These are phyloP conservation scores for Deinandra increscens DNA, from an alignment of 129 eudicot species.

Conservation along the genomic window DNA sequence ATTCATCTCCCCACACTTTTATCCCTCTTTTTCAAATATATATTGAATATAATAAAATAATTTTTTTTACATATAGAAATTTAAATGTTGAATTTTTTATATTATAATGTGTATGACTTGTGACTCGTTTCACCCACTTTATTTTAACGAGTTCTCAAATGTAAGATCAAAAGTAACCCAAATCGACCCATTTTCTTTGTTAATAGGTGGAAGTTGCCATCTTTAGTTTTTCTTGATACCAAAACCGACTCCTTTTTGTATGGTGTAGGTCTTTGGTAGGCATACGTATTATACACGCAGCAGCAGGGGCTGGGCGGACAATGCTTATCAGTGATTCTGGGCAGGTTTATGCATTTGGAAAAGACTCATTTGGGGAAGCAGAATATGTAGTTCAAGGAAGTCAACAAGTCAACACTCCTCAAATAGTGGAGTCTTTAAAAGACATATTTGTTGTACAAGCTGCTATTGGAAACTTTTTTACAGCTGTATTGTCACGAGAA, in stretches of 20 bases:
- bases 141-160: not conserved
- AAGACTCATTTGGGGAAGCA: slow-evolving; percentile 88
- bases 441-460: slow-evolving; percentile 93
- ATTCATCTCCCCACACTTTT: not conserved
- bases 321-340: slow-evolving; percentile 86
- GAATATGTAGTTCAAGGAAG: slow-evolving; percentile 81
- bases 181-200: not conserved
- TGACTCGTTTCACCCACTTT: not conserved
- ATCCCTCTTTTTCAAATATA: not conserved
- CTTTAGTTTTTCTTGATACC: not conserved
- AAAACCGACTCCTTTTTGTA: not conserved
- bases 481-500: slow-evolving; percentile 87
- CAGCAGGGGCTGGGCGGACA: slow-evolving; percentile 95
- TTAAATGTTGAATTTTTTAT: not conserved
- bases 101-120: not conserved
- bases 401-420: slow-evolving; percentile 65
- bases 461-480: slow-evolving; percentile 94
- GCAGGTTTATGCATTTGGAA: slow-evolving; percentile 84
- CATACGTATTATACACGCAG: slow-evolving; percentile 83
- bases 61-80: not conserved
- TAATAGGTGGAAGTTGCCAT: not conserved
- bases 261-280: slow-evolving; percentile 77
- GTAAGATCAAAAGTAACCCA: not conserved
- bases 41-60: not conserved
- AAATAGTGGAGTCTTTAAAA: slow-evolving; percentile 78